phyloP scores from a whole-genome alignment of 768 basidiomycete genomes.

The Harrya chromipes region DNA sequence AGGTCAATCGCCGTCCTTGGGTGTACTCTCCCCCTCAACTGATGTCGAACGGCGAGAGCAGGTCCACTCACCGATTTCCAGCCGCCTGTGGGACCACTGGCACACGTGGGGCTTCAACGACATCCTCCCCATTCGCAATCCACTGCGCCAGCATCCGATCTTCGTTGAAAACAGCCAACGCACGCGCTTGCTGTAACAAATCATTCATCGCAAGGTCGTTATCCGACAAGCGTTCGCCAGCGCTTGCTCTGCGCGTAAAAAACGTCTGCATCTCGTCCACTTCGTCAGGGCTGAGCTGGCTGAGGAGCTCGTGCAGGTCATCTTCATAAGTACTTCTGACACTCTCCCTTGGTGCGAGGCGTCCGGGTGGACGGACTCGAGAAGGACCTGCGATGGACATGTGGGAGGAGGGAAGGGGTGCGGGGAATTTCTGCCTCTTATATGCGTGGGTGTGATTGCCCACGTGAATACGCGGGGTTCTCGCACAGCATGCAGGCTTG shows the following conservation, averaged over 20 bases:
- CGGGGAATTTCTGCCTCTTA: slow-evolving; percentile 1
- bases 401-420: slow-evolving; percentile 12
- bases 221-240: slow-evolving; percentile 17
- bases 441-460: background rate
- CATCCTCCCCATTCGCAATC: slow-evolving; percentile 12
- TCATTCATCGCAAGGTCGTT: slow-evolving; percentile 24
- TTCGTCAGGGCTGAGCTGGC: slow-evolving; percentile 16
- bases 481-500: no score
- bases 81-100: background rate
- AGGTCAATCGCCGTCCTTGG: slow-evolving; percentile 3
- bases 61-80: background rate
- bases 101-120: background rate
- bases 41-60: background rate
- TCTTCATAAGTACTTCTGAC: slow-evolving; percentile 25
- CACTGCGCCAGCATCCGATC: slow-evolving; percentile 23
- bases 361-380: slow-evolving; percentile 2
- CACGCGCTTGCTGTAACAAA: slow-evolving; percentile 23
- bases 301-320: slow-evolving; percentile 22
- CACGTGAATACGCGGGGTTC: no score
- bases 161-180: slow-evolving; percentile 12
- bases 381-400: slow-evolving; percentile 30
- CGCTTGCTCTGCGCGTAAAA: slow-evolving; percentile 2
- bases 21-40: background rate
- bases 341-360: slow-evolving; percentile 5
- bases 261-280: slow-evolving; percentile 17